Evolutionary conservation across 345 rosid genomes (phyloP), one percentile per base, ranked within the genome.

Genomic region (Salix purpurea): DNA sequence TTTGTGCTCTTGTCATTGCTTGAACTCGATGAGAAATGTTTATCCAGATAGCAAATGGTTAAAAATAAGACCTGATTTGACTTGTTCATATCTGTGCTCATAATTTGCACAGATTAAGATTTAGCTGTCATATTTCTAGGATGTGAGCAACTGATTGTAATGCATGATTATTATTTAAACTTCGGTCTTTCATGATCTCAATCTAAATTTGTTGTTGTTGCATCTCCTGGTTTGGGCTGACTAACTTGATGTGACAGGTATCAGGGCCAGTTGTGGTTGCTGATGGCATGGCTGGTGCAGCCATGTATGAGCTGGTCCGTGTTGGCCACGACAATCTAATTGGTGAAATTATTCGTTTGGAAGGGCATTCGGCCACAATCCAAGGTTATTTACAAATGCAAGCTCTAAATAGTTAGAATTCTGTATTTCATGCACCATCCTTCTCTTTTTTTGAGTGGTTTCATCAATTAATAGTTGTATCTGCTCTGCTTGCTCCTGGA

Each of bases 201-300:
- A 69, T 60, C 19, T 14, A 23, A 30, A 14, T 13, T 21, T 21
- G 26, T n/a, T 58, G 24, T 8, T 11, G 62, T 58, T 10, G 69
- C 28, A 30, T 5, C 58, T 65, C 60, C 60, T 40, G 69, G 46
- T 67, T 72, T 71, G 13, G 26, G 18, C 14, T 23, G 26, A 13
- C 34, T 76, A 46, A 72, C 14, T 15, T n/a, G 24, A 69, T 37
- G 21, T 78, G 71, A 73, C 87, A 96, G 99, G 99, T 96, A 10
- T 96, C 99, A 68, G 99, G 99, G 58, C 99, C 99, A 1, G 99
- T 96, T 37, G 98, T 96, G 69, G 86, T 96, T 68, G 99, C 99
- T 2, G 99, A 96, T 86, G 99, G 99, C 80, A 96, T 96, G 99
- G 97, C 90, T 26, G 99, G 99, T 73, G 99, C 99, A 76, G 99